Percentiles rank a stretch among this genome's conserved stretches.
phyloP scores from a whole-genome alignment of 75 land plant species.

The Cupressus sempervirens region DNA sequence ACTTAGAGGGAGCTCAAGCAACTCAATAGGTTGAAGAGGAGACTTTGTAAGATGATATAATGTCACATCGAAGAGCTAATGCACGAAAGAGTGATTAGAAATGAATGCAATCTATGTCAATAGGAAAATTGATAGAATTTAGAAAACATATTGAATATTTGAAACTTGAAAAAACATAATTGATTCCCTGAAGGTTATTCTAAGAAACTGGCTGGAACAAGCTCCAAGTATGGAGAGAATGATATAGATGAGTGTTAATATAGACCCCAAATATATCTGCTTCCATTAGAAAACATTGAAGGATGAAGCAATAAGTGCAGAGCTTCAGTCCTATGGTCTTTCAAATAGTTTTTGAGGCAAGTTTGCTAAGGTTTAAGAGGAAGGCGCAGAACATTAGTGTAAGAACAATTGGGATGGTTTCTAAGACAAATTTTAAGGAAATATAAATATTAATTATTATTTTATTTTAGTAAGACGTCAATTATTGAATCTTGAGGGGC shows the following conservation, averaged over 20 bases:
- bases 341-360: too few species aligned
- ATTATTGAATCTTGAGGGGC: too few species aligned
- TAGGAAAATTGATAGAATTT: neutral
- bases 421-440: too few species aligned
- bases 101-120: neutral
- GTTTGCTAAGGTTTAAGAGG: too few species aligned
- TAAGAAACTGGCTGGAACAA: neutral
- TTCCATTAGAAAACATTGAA: neutral
- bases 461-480: too few species aligned
- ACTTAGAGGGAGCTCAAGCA: neutral
- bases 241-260: neutral
- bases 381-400: too few species aligned
- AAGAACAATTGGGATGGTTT: too few species aligned
- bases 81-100: neutral
- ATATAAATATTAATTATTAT: too few species aligned
- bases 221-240: neutral
- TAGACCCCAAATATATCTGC: neutral
- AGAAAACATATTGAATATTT: neutral
- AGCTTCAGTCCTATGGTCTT: too few species aligned
- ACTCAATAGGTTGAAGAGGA: neutral
- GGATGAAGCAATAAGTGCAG: neutral
- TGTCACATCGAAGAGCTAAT: neutral
- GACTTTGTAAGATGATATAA: neutral
- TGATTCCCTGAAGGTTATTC: neutral
- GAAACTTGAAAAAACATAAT: neutral